Evolutionary conservation across 441 rosid species (phyloP), one percentile per base, ranked within the genome.

Genomic region (Pelargonium fulgidum): DNA sequence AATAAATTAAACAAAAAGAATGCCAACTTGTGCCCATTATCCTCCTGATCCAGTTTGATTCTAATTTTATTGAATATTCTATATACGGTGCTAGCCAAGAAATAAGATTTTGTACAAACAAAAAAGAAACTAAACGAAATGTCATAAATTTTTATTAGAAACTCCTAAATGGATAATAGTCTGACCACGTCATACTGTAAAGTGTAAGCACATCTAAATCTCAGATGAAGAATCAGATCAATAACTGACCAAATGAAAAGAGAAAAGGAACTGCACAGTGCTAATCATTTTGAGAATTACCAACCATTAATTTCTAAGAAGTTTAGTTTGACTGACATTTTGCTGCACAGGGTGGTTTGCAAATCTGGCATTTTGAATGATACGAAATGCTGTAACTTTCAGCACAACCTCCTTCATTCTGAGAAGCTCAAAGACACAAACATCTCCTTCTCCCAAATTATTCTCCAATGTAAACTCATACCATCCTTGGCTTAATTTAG

Each of bases 401-500:
- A 94, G 87, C 67, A 90, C 88, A 73, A 90, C 75, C 29, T 94
- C 98, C 81, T 93, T 85, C 1, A 86, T 69, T 68, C 76, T 78
- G 62, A 92, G 83, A 71, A 94, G 84, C 85, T 94, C 98, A 29
- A 94, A 89, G 70, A 92, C 81, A 17, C 98, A 90, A 13, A 94
- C 98, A 78, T 94, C 99, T 20, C 99, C 99, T 83, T 92, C 98
- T 70, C 95, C 98, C 79, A 94, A 68, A 67, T 87, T 86, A 72
- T 94, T 94, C 81, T 92, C 97, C 80, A 86, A 71, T 0, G 94
- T 78, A 80, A 94, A 94, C 73, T 92, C 96, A 33, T 87, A 90
- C 98, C 99, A 94, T 66, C 99, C 99, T 78, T 84, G 96, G 75
- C 97, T 92, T 69, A 94, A 79, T 75, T 94, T 94, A 56, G 97